phyloP scores from a whole-genome alignment of 129 eudicot genomes.

The Pittosporum tobira region DNA sequence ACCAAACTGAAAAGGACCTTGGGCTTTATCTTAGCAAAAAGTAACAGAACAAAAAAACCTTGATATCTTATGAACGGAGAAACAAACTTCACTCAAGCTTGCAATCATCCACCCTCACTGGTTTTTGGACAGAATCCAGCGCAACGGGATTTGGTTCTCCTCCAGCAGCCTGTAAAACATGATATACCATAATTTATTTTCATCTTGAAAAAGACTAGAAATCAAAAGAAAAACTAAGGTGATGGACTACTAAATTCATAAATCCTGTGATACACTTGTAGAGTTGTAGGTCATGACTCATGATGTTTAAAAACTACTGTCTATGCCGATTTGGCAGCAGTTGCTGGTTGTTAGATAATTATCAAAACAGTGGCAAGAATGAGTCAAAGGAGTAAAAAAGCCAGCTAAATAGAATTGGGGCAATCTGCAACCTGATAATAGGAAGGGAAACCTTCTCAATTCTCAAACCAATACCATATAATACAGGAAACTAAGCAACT shows the following conservation, averaged over 20 bases:
- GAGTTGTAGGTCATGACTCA: background rate
- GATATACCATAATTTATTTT: background rate
- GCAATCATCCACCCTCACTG: conserved; percentile 3
- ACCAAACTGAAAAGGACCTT: background rate
- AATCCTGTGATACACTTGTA: background rate
- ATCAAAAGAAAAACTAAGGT: background rate
- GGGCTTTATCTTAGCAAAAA: background rate
- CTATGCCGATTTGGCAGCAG: background rate
- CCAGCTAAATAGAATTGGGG: no score
- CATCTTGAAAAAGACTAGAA: background rate
- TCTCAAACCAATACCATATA: no score
- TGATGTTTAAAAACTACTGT: background rate
- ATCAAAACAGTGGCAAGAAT: background rate
- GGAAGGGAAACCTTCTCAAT: background rate
- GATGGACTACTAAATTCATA: background rate
- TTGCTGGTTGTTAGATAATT: no score
- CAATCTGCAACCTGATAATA: background rate
- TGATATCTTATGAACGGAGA: background rate
- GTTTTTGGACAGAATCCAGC: conserved; percentile 9
- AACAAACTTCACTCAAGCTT: conserved; percentile 20
- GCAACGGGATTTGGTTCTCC: conserved; percentile 7
- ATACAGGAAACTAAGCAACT: background rate
- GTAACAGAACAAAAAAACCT: background rate
- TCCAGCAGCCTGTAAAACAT: conserved; percentile 6
- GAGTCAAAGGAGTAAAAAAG: no score